Percentiles rank a stretch among this genome's conserved stretches.
Conservation (phyloP, 768 basidiomycete species). For the Lentinula raphanica region DNA sequence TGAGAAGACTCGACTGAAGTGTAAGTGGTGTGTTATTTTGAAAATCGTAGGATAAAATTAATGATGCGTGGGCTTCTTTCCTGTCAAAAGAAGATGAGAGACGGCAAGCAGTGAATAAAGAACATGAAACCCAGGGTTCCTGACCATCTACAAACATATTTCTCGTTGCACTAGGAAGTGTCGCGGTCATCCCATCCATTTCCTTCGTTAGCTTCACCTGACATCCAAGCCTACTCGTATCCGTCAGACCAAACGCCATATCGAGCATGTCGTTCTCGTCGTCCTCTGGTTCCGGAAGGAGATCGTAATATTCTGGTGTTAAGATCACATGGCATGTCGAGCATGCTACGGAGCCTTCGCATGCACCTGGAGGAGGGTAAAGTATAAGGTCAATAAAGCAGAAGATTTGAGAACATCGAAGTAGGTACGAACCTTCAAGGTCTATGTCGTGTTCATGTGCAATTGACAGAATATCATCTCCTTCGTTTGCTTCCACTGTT, state of each 20-base stretch:
- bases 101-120: not conserved
- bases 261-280: constrained; percentile 99
- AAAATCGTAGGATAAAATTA: not conserved
- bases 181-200: constrained; percentile 81
- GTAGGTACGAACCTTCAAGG: constrained; percentile 70
- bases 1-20: too few relatives aligned
- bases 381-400: not conserved
- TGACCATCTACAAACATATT: constrained; percentile 97
- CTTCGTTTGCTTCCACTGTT: constrained; percentile 89
- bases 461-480: constrained; percentile 85
- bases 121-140: constrained; percentile 16
- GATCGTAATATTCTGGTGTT: constrained; percentile 74
- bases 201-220: constrained; percentile 75
- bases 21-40: not conserved
- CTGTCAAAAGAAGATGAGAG: constrained; percentile 14
- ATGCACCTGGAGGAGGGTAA: constrained; percentile 71
- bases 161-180: constrained; percentile 83
- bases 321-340: constrained; percentile 97
- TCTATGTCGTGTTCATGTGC: constrained; percentile 97
- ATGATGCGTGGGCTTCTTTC: constrained; percentile 43
- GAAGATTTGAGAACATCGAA: not conserved
- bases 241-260: constrained; percentile 94
- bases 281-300: constrained; percentile 88
- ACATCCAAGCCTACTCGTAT: constrained; percentile 81
- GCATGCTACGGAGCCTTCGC: constrained; percentile 94